A percentile compares a stretch with the other conserved stretches of the same genome.
These are phyloP conservation scores for Colletotrichum coccodes DNA, from an alignment of 2,329 filamentous ascomycete species.

Conservation along the genomic window DNA sequence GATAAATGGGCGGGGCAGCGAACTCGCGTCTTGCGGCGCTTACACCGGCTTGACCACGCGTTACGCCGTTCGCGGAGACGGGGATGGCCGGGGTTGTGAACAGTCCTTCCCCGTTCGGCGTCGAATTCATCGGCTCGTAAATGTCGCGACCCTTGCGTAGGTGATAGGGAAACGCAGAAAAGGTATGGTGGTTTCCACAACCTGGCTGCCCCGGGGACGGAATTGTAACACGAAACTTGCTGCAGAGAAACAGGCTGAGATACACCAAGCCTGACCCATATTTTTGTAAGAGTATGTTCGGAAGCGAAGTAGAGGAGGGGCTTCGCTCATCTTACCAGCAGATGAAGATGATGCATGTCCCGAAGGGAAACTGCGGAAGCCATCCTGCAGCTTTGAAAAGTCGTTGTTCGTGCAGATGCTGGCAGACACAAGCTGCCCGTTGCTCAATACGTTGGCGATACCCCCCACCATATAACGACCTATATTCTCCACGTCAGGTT, in stretches of 20 bases:
- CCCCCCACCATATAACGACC: slow-evolving; percentile 71
- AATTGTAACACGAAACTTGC: slow-evolving; percentile 85
- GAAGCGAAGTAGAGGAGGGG: too few relatives aligned
- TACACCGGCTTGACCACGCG: too few relatives aligned
- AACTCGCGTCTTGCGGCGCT: slow-evolving; percentile 80
- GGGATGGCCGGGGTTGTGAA: too few relatives aligned
- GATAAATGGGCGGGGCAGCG: slow-evolving; percentile 84
- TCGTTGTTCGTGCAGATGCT: slow-evolving; percentile 79
- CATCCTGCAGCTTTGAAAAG: slow-evolving; percentile 73
- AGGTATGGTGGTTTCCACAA: slow-evolving; percentile 75
- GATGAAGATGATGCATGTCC: slow-evolving; percentile 74
- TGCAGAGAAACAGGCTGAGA: slow-evolving; percentile 86
- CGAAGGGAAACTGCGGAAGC: slow-evolving; percentile 80
- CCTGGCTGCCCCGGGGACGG: too few relatives aligned
- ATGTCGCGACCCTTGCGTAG: too few relatives aligned
- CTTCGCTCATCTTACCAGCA: too few relatives aligned
- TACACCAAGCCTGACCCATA: slow-evolving; percentile 89
- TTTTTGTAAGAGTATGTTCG: too few relatives aligned
- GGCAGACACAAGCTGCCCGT: slow-evolving; percentile 72
- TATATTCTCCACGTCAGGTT: slow-evolving; percentile 77
- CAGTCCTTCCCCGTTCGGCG: slow-evolving; percentile 46
- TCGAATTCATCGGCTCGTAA: too few relatives aligned
- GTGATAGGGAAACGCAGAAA: slow-evolving; percentile 84
- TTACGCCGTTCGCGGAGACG: too few relatives aligned
- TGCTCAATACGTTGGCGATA: slow-evolving; percentile 37